Percentiles rank a stretch among this genome's conserved stretches.
These are phyloP conservation scores for Aspergillus nomiae DNA, from an alignment of 2,329 filamentous ascomycete genomes.

Conservation along the genomic window DNA sequence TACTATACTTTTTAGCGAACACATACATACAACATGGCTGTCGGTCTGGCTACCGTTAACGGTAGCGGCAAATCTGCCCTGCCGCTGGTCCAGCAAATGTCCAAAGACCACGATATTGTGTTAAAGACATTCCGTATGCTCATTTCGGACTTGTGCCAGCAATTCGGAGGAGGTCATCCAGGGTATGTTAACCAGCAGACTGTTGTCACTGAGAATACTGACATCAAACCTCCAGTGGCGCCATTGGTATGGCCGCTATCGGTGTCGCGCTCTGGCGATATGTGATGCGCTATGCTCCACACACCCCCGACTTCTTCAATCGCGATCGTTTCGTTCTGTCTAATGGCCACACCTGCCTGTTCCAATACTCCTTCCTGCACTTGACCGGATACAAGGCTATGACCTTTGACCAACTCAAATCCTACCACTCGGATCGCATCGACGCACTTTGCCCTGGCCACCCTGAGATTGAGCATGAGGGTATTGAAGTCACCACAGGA, in stretches of 20 bases:
- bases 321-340: slow-evolving; percentile 50
- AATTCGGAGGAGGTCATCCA: slow-evolving; percentile 70
- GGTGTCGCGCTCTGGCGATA: slow-evolving; percentile 48
- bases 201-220: background rate
- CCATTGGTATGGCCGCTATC: slow-evolving; percentile 50
- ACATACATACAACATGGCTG: slow-evolving; percentile 24
- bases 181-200: slow-evolving; percentile 47
- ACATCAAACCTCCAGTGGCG: slow-evolving; percentile 37
- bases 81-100: slow-evolving; percentile 24
- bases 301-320: slow-evolving; percentile 44
- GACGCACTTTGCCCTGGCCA: slow-evolving; percentile 37
- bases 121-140: slow-evolving; percentile 63
- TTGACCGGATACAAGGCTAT: slow-evolving; percentile 34
- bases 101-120: slow-evolving; percentile 50
- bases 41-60: slow-evolving; percentile 9
- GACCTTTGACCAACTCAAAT: slow-evolving; percentile 38
- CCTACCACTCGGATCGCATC: slow-evolving; percentile 33
- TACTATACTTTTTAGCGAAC: background rate
- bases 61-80: slow-evolving; percentile 20
- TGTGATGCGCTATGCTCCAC: slow-evolving; percentile 45
- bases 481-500: slow-evolving; percentile 62
- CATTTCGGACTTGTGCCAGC: slow-evolving; percentile 69
- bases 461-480: slow-evolving; percentile 60
- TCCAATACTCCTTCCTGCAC: slow-evolving; percentile 36
- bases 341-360: slow-evolving; percentile 41